These are phyloP conservation scores for Blepharisma undulans DNA, from an alignment of 169 alveolate species.

Conservation along the genomic window DNA sequence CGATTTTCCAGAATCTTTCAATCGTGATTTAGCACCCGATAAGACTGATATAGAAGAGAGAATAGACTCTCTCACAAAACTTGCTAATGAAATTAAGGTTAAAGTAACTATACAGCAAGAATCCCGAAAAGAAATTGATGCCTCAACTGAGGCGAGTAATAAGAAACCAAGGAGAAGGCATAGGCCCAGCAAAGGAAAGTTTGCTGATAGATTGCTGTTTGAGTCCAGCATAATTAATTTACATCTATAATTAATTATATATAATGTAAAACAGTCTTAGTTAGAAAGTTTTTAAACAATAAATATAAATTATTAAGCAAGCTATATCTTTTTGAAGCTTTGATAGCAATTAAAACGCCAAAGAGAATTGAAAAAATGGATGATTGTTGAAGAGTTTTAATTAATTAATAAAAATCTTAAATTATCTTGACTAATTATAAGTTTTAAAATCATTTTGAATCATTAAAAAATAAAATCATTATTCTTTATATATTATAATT, in stretches of 20 bases:
- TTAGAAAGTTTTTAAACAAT: background rate
- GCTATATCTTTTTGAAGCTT: too few relatives aligned
- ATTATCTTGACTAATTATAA: background rate
- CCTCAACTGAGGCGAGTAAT: background rate
- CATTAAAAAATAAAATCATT: background rate
- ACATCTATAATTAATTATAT: background rate
- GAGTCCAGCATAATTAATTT: background rate
- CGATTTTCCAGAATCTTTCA: background rate
- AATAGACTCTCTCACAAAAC: background rate
- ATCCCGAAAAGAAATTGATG: background rate
- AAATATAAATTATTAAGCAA: background rate
- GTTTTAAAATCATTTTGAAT: background rate
- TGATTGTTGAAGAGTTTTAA: background rate
- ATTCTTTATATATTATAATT: background rate
- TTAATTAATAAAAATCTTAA: background rate
- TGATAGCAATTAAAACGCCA: background rate
- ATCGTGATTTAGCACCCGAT: background rate
- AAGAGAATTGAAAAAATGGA: background rate
- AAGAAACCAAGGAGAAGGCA: background rate
- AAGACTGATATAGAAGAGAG: background rate
- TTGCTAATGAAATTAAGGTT: background rate
- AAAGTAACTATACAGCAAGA: background rate
- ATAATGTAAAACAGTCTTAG: background rate
- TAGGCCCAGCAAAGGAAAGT: background rate
- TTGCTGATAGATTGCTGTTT: background rate